Evolutionary conservation across 345 rosid species (phyloP), one percentile per base, ranked within the genome.

Genomic region (Cochlearia excelsa): DNA sequence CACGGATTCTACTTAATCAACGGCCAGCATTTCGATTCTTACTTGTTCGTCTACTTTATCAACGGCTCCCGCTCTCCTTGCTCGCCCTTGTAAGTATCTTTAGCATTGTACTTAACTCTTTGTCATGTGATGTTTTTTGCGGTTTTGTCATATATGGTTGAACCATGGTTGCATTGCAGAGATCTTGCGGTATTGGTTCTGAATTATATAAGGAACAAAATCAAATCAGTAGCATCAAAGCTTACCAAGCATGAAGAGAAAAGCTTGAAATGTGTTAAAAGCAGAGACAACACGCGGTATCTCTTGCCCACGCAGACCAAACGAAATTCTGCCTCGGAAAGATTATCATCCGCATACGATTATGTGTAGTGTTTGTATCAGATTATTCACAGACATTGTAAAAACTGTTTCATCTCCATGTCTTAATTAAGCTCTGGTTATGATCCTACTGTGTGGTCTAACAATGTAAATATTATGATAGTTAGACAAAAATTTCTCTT

Each of bases 41-140:
- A 79, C 82, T 69, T 92, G 75, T 88, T 88, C 46, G 87, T 86
- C 66, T 83, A 81, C 89, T 88, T 80, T 38, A 78, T 87, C 59
- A 90, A 87, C 54, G 96, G 89, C 6, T 77, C 83, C 33, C 85
- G 84, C 50, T 90, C 96, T 71, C 96, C 91, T 51, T 86, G 95
- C 84, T 86, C 97, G 28, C 88, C 80, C 34, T 60, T 82, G 96
- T 86, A 86, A 84, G 98, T 79, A 51, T 7, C 1, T n/a, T 47
- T 34, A 60, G 57, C 35, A 31, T 31, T 54, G 33, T 43, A 29
- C 43, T 29, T 43, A 38, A 11, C 42, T 57, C 2, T 39, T 11
- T 41, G 72, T 9, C 29, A 46, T 35, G 38, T 64, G 31, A 50
- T 40, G 57, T 63, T 26, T 34, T 59, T 29, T 7, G 26, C 16